phyloP scores from a whole-genome alignment of 352 stramenopile genomes.

The Globisporangium nagaii region DNA sequence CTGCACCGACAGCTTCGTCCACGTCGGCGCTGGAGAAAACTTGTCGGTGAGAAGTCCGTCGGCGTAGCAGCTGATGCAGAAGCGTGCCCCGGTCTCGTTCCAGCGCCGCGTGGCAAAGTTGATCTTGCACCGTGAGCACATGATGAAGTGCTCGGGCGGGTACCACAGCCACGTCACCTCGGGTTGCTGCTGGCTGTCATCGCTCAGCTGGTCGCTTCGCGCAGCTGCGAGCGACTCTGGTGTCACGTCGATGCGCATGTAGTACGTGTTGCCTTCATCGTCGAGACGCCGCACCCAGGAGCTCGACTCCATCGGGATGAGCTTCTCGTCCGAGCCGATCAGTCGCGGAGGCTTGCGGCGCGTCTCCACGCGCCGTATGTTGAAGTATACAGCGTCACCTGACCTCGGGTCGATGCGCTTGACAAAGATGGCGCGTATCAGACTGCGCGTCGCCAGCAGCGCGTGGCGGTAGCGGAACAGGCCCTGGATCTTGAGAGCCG shows the following conservation, averaged over 20 bases:
- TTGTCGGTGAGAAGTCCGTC: conserved; percentile 12
- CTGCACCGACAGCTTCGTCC: conserved; percentile 59
- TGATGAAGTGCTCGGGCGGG: conserved; percentile 48
- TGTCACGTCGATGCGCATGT: conserved; percentile 30
- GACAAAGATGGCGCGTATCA: conserved; percentile 49
- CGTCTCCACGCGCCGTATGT: conserved; percentile 34
- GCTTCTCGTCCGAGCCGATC: conserved; percentile 40
- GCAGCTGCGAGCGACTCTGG: background rate
- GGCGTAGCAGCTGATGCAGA: conserved; percentile 63
- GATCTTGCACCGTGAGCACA: conserved; percentile 42
- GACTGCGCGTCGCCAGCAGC: conserved; percentile 25
- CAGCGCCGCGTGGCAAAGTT: conserved; percentile 54
- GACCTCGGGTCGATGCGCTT: conserved; percentile 56
- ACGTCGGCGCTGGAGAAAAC: conserved; percentile 17
- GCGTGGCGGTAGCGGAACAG: conserved; percentile 56
- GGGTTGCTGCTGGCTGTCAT: background rate
- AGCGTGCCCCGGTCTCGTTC: conserved; percentile 34
- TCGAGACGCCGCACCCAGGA: conserved; percentile 57
- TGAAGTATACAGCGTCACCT: conserved; percentile 55
- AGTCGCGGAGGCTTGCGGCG: conserved; percentile 31
- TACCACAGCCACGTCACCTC: conserved; percentile 17
- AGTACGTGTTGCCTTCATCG: conserved; percentile 43
- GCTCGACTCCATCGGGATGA: conserved; percentile 51
- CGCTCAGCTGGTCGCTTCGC: background rate
- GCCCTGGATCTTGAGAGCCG: conserved; percentile 56